Base-by-base conservation (phyloP, 371 early-diverging fungal species). In the Entomophthora muscae region DNA sequence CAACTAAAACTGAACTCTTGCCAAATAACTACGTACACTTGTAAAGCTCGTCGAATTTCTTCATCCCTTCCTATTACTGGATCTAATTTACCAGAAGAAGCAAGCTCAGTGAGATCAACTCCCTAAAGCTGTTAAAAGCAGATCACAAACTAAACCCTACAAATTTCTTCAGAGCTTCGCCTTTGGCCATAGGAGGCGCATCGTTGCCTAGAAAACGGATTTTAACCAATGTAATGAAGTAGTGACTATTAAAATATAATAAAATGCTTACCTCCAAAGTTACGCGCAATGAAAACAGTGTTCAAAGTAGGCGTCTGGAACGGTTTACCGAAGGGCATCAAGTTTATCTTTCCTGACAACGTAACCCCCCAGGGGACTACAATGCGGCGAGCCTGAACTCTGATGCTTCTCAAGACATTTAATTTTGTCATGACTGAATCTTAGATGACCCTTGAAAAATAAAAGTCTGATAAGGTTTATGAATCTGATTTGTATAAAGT, bases 1-100 rank as follows among this genome's bases (percentile, higher is more conserved):
- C n/a, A 7, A 54, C 32, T 52, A 59, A 26, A 17, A 2, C 28
- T 2, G 12, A 58, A 21, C 7, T 42, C 28, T 58, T 29, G 30
- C 60, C 54, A 23, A 24, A 59, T 32, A 22, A 68, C n/a, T 60
- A 32, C 61, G 51, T 67, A 75, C 58, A 87, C 88, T 73, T 89
- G 86, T 63, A 90, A 83, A n/a, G 88, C 82, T 52, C 84, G 74
- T 52, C 88, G 77, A 52, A 91, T 91, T 64, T 89, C 89, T 66
- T 85, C 83, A 64, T 88, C 90, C 65, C 92, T 77, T n/a, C 92
- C 92, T 70, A 91, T 89, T 30, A 91, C 90, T 17, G 90, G 92
- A 72, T 89, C 90, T 24, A 89, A 75, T 58, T 85, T 80, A 54
- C 89, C 89, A 29, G 75, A 74, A 42, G 78, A 70, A 1, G 92